Conservation (phyloP, 192 early-diverging fungal genomes). For the Blastocladiella britannica region DNA sequence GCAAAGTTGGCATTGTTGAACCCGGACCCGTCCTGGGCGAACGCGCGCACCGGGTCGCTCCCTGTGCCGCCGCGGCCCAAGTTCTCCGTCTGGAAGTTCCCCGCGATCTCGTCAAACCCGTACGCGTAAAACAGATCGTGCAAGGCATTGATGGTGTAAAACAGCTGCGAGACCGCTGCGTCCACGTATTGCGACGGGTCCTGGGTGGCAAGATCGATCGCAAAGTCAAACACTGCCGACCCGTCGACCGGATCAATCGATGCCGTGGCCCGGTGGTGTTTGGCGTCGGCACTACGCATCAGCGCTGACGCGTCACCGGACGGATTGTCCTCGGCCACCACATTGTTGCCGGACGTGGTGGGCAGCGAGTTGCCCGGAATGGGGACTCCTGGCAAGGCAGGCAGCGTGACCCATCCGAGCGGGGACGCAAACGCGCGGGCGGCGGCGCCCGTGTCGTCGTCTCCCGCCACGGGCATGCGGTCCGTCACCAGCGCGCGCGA, state of each 20-base stretch:
- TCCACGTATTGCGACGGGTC: conserved; percentile 18
- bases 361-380: neutral
- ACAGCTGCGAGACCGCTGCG: conserved; percentile 28
- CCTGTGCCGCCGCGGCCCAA: conserved; percentile 53
- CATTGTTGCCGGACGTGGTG: conserved; percentile 76
- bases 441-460: conserved; percentile 25
- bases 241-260: conserved; percentile 47
- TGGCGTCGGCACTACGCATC: too few species aligned
- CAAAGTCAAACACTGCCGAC: conserved; percentile 8
- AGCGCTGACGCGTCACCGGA: conserved; percentile 44
- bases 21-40: conserved; percentile 79
- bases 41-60: conserved; percentile 71
- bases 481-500: conserved; percentile 18
- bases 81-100: conserved; percentile 89
- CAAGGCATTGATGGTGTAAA: conserved; percentile 39
- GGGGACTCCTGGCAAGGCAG: too few species aligned
- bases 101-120: conserved; percentile 74
- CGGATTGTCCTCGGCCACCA: conserved; percentile 67
- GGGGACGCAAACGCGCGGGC: too few species aligned
- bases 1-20: conserved; percentile 91
- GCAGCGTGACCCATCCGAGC: conserved; percentile 54
- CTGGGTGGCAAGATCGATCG: conserved; percentile 16
- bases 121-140: conserved; percentile 79
- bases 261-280: too few species aligned
- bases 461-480: conserved; percentile 19